Base-by-base conservation (phyloP, 129 eudicot species). In the Pulicaria dysenterica region DNA sequence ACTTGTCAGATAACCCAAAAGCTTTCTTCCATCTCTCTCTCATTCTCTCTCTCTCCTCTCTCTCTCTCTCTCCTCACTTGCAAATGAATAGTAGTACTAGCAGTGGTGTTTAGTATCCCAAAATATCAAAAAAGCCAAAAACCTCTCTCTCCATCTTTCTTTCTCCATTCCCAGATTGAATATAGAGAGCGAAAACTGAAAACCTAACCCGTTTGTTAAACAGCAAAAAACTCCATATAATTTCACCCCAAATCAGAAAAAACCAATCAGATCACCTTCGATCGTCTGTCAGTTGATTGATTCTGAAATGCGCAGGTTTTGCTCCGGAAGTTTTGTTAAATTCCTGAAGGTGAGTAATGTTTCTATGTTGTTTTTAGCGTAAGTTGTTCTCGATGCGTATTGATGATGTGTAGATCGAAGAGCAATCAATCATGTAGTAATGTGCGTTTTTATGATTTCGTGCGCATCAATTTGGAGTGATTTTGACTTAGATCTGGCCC, bases 401-500 rank as follows among this genome's bases (percentile, higher is more conserved):
- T 70, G 64, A 42, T 70, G 8, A 40, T 58, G 57, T 59, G 43
- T 45, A 8, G 9, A 34, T 31, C 24, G n/a, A 57, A 24, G 39
- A 60, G 9, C 46, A 36, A 38, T 48, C n/a, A 47, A n/a, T 67
- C 8, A 37, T 49, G 31, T 8, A n/a, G 31, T 8, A 36, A 49
- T 49, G 9, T 65, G 34, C 34, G 47, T 46, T 67, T 67, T 67
- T n/a, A 7, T 76, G 37, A 53, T 64, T 65, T 40, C 1, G 54
- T 19, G 13, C 19, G 12, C 15, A 24, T 51, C 19, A 15, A 45
- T 34, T 55, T 76, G 5, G 58, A 44, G 12, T 74, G 45, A 64
- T 40, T 74, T 74, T 54, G 55, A 51, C 42, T 67, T 76, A 67
- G 80, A 76, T 76, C 80, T 76, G 80, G 67, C 69, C 47, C 62